A percentile compares a stretch with the other conserved stretches of the same genome.
Conservation (phyloP, 306 rosid species). For the Vigna angularis region DNA sequence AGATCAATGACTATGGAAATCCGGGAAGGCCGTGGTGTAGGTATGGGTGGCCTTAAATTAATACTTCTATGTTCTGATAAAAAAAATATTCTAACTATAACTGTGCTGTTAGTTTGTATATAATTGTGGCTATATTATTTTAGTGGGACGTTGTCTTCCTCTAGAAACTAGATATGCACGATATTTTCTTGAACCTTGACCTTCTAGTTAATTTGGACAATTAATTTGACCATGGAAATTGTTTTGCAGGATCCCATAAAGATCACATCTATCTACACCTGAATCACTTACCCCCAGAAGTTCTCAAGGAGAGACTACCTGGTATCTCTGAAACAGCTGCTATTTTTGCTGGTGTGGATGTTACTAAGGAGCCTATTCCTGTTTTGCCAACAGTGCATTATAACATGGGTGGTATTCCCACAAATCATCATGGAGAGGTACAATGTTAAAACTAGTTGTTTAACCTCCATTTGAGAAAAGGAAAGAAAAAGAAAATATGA, state of each 20-base stretch:
- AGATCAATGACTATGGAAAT: constrained; percentile 98
- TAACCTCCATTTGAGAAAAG: not conserved
- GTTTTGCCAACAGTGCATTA: constrained; percentile 98
- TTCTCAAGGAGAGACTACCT: constrained; percentile 97
- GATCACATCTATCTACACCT: constrained; percentile 99
- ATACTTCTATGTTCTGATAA: constrained; percentile 7
- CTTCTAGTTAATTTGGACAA: constrained; percentile 22
- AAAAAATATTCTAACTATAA: not conserved
- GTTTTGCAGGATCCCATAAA: constrained; percentile 84
- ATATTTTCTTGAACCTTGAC: constrained; percentile 33
- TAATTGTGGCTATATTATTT: not conserved
- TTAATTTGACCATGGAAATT: constrained; percentile 8
- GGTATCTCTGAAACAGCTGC: constrained; percentile 99
- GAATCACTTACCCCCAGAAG: constrained; percentile 98
- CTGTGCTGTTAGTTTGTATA: not conserved
- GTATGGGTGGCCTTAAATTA: constrained; percentile 51
- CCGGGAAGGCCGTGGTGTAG: constrained; percentile 95
- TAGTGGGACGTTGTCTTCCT: not conserved
- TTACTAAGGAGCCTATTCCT: constrained; percentile 96
- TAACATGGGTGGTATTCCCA: constrained; percentile 98
- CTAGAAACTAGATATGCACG: constrained; percentile 2
- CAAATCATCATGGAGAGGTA: constrained; percentile 96
- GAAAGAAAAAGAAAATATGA: not conserved
- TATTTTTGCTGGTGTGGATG: constrained; percentile 99
- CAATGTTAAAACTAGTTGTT: constrained; percentile 16